Evolutionary conservation across 2,329 filamentous ascomycete genomes (phyloP).

Genomic region (Leptographium wingfieldii): DNA sequence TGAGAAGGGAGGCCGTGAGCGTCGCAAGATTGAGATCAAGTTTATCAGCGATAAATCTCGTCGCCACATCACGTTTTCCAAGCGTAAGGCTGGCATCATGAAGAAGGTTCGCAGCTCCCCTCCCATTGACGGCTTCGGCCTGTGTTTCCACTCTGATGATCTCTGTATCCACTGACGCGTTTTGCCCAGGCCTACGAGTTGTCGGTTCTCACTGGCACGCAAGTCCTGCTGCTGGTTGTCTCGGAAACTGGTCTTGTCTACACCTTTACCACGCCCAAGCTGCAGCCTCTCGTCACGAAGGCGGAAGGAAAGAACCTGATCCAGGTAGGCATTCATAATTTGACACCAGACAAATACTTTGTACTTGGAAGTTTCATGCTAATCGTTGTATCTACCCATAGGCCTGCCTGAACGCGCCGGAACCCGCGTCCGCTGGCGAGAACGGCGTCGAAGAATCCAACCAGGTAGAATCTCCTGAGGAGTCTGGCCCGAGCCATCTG

Average conservation of each 20-base stretch:
- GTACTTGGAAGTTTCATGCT: slow-evolving; percentile 15
- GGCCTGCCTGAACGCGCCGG: slow-evolving; percentile 94
- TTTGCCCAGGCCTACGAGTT: slow-evolving; percentile 68
- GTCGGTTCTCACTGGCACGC: slow-evolving; percentile 92
- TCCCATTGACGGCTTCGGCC: background rate
- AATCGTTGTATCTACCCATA: slow-evolving; percentile 26
- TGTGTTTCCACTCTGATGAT: background rate
- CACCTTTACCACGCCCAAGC: slow-evolving; percentile 96
- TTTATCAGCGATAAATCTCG: slow-evolving; percentile 99
- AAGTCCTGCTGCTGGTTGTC: slow-evolving; percentile 90
- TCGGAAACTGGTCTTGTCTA: slow-evolving; percentile 96
- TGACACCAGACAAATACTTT: slow-evolving; percentile 19
- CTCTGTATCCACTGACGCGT: background rate
- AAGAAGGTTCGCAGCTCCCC: slow-evolving; percentile 68
- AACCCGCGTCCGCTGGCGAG: slow-evolving; percentile 69
- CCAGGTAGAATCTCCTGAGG: slow-evolving; percentile 82
- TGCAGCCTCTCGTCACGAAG: slow-evolving; percentile 96
- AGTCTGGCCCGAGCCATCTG: slow-evolving; percentile 64
- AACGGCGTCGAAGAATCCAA: slow-evolving; percentile 67
- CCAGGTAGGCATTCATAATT: slow-evolving; percentile 53
- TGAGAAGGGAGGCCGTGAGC: slow-evolving; percentile 93
- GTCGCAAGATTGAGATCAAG: slow-evolving; percentile 99
- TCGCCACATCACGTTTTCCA: slow-evolving; percentile 98
- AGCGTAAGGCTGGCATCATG: slow-evolving; percentile 99
- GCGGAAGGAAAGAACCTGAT: slow-evolving; percentile 98